Base-by-base conservation (phyloP, 2,329 filamentous ascomycete genomes). In the Ambrosiella xylebori region DNA sequence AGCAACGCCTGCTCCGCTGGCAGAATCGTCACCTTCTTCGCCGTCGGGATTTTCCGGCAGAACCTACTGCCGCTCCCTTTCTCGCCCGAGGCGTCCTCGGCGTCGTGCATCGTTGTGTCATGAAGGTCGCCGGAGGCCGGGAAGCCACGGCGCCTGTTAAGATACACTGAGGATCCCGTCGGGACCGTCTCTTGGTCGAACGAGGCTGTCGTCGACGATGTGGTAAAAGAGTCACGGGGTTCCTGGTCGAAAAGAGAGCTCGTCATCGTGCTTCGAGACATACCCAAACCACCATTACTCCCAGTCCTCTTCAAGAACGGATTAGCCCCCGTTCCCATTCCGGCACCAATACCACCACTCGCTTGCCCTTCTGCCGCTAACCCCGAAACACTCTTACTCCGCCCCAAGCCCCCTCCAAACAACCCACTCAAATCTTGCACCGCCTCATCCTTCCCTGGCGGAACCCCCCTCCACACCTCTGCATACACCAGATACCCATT, bases 401-500 rank as follows among this genome's bases (percentile, higher is more conserved):
- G 44, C 17, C 27, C 19, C 36, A 56, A 13, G 1, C 57, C 53
- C 3, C 39, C 36, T 13, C 57, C 59, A 53, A 58, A 58, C 11
- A 58, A 36, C 8, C 54, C 55, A 37, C 56, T 73, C 35, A 73
- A 70, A 64, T 80, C 78, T 0, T 77, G 76, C 38, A 86, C 75
- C 3, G 84, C 73, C 60, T 79, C 77, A 65, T 89, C 85, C 63
- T 78, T 76, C 9, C 74, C 68, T 1, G 85, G 84, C 0, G 83
- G 77, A 37, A 81, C 71, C 54, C 82, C 82, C 60, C 78, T 74
- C 67, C 86, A 90, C 37, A 76, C 74, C 69, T 89, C 85, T 41
- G 84, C 86, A 64, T 80, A 81, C 35, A 90, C 81, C 11, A 85
- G 68, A 66, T 85, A 76, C 9, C 85, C 85, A 58, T 86, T 74